Conservation (phyloP, 2,329 filamentous ascomycete species). For the Botrytis deweyae region DNA sequence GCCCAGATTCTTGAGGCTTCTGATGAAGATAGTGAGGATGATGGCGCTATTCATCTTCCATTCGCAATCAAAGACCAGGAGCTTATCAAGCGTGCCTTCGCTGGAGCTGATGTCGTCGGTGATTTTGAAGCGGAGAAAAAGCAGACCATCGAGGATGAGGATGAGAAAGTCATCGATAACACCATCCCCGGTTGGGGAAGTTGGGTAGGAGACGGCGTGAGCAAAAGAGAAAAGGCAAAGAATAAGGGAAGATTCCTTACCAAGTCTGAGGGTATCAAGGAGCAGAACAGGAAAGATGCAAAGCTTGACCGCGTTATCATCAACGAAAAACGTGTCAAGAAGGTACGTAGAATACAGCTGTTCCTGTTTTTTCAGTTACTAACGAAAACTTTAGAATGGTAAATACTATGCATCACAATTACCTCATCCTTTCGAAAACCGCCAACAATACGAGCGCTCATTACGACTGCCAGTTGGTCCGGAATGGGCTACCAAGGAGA, state of each 20-base stretch:
- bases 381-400: constrained; percentile 58
- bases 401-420: constrained; percentile 83
- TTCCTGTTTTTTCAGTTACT: background rate
- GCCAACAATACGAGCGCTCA: constrained; percentile 85
- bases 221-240: constrained; percentile 63
- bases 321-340: constrained; percentile 85
- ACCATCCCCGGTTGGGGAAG: constrained; percentile 93
- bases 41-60: constrained; percentile 53
- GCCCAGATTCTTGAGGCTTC: constrained; percentile 32
- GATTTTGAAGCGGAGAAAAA: constrained; percentile 82
- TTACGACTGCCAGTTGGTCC: constrained; percentile 84
- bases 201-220: constrained; percentile 84
- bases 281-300: constrained; percentile 74
- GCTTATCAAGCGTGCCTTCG: constrained; percentile 81
- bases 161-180: constrained; percentile 77
- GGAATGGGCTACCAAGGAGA: constrained; percentile 96
- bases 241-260: constrained; percentile 62
- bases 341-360: constrained; percentile 53
- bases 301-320: constrained; percentile 85
- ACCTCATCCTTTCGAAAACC: constrained; percentile 86
- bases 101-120: constrained; percentile 77
- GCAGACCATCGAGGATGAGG: constrained; percentile 69
- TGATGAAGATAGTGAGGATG: constrained; percentile 43
- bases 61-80: constrained; percentile 61
- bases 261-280: constrained; percentile 71